Evolutionary conservation across 495 filamentous ascomycete genomes (phyloP), one percentile per base, ranked within the genome.

Genomic region (Aspergillus affinis): DNA sequence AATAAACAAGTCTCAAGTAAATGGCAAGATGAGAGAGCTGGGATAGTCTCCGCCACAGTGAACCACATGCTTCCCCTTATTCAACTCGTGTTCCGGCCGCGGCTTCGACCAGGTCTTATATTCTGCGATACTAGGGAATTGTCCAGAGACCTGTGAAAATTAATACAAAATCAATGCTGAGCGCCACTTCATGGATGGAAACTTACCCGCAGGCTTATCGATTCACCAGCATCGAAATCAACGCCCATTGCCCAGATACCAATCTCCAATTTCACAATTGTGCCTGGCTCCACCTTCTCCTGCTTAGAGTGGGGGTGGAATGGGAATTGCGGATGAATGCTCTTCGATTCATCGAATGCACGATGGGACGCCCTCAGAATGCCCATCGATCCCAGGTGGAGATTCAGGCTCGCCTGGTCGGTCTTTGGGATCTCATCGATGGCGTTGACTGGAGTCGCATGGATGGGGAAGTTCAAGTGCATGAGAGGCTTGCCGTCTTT

Each of bases 341-440:
- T 65, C 53, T 55, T 63, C 6, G 41, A 18, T 12, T 58, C 20
- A 52, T 75, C 72, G 41, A 72, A 61, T 2, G 54, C 68, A 4
- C 72, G 66, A 46, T 75, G 70, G 0, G 72, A 75, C 4, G 70
- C 75, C 12, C 75, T 69, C 20, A 76, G 63, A 9, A 73, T 67
- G 6, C 74, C 75, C 13, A 63, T 55, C 5, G 72, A 65, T 1
- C 73, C 74, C 15, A 68, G 48, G 55, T 77, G 67, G 3, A 72
- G 57, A 51, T 67, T 71, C 0, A 66, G 46, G 20, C 65, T 65
- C 2, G 54, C 51, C 18, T 65, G 61, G 0, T 69, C 65, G 18
- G 70, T 65, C 15, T 65, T 63, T 0, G 72, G 68, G 21, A 77
- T 75, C 27, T 76, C 72, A 9, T 68, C 67, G 51, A 73, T 69